Percentiles rank a stretch among this genome's conserved stretches.
Evolutionary conservation across 495 filamentous ascomycete genomes (phyloP).

Genomic region (Aspergillus sclerotioniger): DNA sequence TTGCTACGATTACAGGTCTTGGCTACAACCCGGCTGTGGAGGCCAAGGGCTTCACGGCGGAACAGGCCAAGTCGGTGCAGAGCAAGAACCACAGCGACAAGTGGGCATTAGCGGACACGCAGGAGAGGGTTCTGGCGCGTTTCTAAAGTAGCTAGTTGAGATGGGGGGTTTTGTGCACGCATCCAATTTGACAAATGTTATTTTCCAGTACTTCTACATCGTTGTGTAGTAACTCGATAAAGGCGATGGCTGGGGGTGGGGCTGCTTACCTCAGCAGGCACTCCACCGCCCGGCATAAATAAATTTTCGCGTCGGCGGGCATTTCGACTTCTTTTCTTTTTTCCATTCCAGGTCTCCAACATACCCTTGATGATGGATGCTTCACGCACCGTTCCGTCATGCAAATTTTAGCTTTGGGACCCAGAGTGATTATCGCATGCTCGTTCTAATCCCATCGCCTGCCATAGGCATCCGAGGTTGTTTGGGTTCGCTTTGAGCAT

Average conservation of each 20-base stretch:
- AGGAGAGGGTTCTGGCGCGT: constrained; percentile 66
- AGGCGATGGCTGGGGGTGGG: background rate
- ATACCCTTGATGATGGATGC: constrained; percentile 46
- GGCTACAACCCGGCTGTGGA: constrained; percentile 94
- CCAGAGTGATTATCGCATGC: constrained; percentile 40
- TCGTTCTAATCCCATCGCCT: constrained; percentile 51
- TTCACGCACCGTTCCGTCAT: constrained; percentile 24
- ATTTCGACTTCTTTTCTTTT: constrained; percentile 20
- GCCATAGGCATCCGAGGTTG: constrained; percentile 29
- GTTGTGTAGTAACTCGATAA: too few species aligned
- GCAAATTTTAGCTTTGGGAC: constrained; percentile 47
- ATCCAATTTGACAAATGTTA: constrained; percentile 1
- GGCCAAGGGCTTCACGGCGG: constrained; percentile 78
- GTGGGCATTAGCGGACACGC: constrained; percentile 73
- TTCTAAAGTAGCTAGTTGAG: constrained; percentile 39
- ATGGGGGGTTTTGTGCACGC: background rate
- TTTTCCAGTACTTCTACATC: too few species aligned
- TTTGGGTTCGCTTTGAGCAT: constrained; percentile 52
- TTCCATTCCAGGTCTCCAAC: constrained; percentile 42
- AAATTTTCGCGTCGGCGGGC: constrained; percentile 21
- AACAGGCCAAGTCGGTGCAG: constrained; percentile 67
- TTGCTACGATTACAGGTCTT: constrained; percentile 62
- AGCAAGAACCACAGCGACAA: constrained; percentile 66
- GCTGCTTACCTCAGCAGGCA: constrained; percentile 15
- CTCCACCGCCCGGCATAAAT: constrained; percentile 16